phyloP scores from a whole-genome alignment of 192 early-diverging fungal species.

The Chytriomyces hyalinus region DNA sequence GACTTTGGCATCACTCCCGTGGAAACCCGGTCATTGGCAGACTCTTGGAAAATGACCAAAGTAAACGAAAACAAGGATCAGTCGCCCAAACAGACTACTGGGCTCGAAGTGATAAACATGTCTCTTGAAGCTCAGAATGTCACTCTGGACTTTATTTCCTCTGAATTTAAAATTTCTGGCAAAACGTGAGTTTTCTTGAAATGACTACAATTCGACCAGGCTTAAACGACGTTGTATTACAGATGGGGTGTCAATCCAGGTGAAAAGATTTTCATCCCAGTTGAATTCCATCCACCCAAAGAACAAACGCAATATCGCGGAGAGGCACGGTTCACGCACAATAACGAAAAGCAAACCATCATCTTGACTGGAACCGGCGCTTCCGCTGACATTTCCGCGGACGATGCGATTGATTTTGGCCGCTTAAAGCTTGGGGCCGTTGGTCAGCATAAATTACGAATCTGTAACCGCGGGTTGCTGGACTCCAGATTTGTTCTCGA shows the following conservation, averaged over 20 bases:
- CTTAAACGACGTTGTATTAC: not conserved
- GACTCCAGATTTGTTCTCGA: constrained; percentile 52
- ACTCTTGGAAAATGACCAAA: constrained; percentile 29
- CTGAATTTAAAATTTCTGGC: constrained; percentile 59
- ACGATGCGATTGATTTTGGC: constrained; percentile 59
- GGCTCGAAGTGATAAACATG: constrained; percentile 58
- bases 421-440: constrained; percentile 54
- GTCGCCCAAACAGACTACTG: constrained; percentile 24
- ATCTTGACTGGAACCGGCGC: constrained; percentile 62
- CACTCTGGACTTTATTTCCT: constrained; percentile 49
- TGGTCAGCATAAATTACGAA: constrained; percentile 39
- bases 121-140: constrained; percentile 63
- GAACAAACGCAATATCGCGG: constrained; percentile 66
- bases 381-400: constrained; percentile 57
- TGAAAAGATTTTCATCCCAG: constrained; percentile 57
- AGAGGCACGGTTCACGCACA: constrained; percentile 61
- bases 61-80: constrained; percentile 27
- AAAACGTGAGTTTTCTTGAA: constrained; percentile 34
- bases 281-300: constrained; percentile 63
- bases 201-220: not conserved
- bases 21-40: constrained; percentile 39
- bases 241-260: constrained; percentile 60
- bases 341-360: constrained; percentile 51
- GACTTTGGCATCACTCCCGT: constrained; percentile 62
- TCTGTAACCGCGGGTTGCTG: constrained; percentile 63